A percentile compares a stretch with the other conserved stretches of the same genome.
Evolutionary conservation across 2,329 filamentous ascomycete species (phyloP).

Genomic region (Talaromyces marneffei): DNA sequence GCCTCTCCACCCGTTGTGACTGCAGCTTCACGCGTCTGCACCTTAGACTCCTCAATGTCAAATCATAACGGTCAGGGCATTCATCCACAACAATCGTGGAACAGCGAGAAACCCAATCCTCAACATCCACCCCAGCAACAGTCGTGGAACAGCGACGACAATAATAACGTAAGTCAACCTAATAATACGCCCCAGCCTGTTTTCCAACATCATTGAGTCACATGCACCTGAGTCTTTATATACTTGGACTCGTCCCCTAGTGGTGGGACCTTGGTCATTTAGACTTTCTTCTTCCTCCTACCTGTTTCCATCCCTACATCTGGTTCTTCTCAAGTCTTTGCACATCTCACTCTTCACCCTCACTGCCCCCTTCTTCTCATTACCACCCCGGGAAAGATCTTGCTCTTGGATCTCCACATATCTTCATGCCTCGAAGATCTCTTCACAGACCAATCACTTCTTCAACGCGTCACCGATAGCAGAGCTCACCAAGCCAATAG

Average conservation of each 20-base stretch:
- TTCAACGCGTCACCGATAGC: slow-evolving; percentile 2
- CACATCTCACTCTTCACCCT: slow-evolving; percentile 17
- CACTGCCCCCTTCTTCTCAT: not conserved
- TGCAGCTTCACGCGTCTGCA: slow-evolving; percentile 12
- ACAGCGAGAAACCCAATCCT: slow-evolving; percentile 10
- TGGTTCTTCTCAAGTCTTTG: slow-evolving; percentile 15
- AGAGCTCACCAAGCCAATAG: slow-evolving; percentile 6
- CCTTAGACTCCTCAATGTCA: slow-evolving; percentile 16
- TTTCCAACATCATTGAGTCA: slow-evolving; percentile 1
- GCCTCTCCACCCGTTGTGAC: slow-evolving; percentile 12
- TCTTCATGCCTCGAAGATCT: slow-evolving; percentile 3
- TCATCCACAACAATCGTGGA: slow-evolving; percentile 15
- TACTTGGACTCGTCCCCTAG: slow-evolving; percentile 21
- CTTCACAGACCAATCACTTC: not conserved
- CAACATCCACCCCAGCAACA: slow-evolving; percentile 10
- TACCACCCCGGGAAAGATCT: not conserved
- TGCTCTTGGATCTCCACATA: not conserved
- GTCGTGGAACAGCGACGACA: slow-evolving; percentile 12
- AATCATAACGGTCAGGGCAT: slow-evolving; percentile 15
- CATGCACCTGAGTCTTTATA: slow-evolving; percentile 9
- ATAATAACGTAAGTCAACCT: slow-evolving; percentile 13
- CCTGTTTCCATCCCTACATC: slow-evolving; percentile 17
- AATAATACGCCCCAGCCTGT: not conserved
- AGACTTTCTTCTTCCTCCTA: slow-evolving; percentile 17
- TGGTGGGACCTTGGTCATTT: slow-evolving; percentile 17